Evolutionary conservation across 148 eudicot genomes (phyloP).

Genomic region (Silene uniflora): DNA sequence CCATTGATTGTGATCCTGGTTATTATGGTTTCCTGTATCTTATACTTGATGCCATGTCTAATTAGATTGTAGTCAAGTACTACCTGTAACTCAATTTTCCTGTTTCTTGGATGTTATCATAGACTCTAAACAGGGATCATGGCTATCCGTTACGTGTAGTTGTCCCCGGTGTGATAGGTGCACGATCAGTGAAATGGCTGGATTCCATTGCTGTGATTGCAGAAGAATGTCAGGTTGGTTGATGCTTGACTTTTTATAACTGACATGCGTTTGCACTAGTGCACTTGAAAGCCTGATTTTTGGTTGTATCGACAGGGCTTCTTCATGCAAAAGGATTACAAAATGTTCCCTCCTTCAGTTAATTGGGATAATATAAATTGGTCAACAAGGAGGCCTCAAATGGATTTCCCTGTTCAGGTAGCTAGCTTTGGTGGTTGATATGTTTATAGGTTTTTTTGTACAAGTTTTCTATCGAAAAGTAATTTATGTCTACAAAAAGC

Average conservation of each 20-base stretch:
- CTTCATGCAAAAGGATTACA: slow-evolving; percentile 94
- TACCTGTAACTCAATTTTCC: slow-evolving; percentile 8
- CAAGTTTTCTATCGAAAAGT: background rate
- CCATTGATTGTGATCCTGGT: background rate
- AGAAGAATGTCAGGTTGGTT: slow-evolving; percentile 80
- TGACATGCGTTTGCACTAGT: background rate
- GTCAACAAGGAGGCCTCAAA: slow-evolving; percentile 86
- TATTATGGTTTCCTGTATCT: background rate
- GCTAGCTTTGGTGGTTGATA: background rate
- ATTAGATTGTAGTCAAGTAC: slow-evolving; percentile 1
- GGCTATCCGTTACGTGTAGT: slow-evolving; percentile 89
- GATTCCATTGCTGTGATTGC: slow-evolving; percentile 74
- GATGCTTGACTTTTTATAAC: slow-evolving; percentile 8
- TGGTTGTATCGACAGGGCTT: slow-evolving; percentile 57
- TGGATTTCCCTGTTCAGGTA: slow-evolving; percentile 98
- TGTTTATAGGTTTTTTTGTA: background rate
- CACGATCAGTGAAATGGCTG: slow-evolving; percentile 97
- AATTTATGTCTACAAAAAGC: background rate
- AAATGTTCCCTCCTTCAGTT: slow-evolving; percentile 94
- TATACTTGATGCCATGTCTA: slow-evolving; percentile 3
- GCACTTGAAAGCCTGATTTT: slow-evolving; percentile 7
- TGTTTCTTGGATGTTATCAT: slow-evolving; percentile 20
- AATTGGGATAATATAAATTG: slow-evolving; percentile 91
- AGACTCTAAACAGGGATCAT: slow-evolving; percentile 95
- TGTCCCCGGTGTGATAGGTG: slow-evolving; percentile 98